Evolutionary conservation across 169 alveolate species (phyloP).

Genomic region (Plasmodium chabaudi): DNA sequence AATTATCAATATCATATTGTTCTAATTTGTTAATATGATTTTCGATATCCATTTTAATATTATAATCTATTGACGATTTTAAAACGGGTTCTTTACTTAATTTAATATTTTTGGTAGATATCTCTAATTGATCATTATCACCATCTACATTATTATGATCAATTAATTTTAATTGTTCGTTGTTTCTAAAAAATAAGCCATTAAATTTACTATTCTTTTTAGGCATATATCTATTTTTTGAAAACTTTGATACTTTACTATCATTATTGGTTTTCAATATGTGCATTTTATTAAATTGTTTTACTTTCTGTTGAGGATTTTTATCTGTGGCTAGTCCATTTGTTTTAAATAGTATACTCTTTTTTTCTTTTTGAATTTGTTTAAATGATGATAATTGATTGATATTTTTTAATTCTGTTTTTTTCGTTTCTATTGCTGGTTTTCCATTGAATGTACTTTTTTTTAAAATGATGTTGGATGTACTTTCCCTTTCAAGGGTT

Average conservation of each 20-base stretch:
- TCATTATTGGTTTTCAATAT: slow-evolving; percentile 4
- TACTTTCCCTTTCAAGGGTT: no score
- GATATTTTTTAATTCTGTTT: no score
- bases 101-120: slow-evolving; percentile 12
- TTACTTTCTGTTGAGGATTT: not conserved
- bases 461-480: no score
- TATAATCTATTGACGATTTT: slow-evolving; percentile 42
- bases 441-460: no score
- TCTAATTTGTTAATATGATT: slow-evolving; percentile 22
- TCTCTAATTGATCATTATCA: slow-evolving; percentile 37
- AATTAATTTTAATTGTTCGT: slow-evolving; percentile 21
- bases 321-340: not conserved
- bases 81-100: slow-evolving; percentile 52
- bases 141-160: slow-evolving; percentile 8
- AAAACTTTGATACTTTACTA: slow-evolving; percentile 11
- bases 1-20: slow-evolving; percentile 24
- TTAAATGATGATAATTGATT: not conserved
- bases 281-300: slow-evolving; percentile 32
- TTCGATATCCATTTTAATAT: slow-evolving; percentile 48
- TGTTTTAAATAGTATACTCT: not conserved
- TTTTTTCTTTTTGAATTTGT: not conserved
- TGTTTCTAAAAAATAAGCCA: not conserved
- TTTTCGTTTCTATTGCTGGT: no score
- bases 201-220: slow-evolving; percentile 23
- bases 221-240: slow-evolving; percentile 31